Conservation (phyloP, 345 rosid species). For the Excoecaria agallocha region DNA sequence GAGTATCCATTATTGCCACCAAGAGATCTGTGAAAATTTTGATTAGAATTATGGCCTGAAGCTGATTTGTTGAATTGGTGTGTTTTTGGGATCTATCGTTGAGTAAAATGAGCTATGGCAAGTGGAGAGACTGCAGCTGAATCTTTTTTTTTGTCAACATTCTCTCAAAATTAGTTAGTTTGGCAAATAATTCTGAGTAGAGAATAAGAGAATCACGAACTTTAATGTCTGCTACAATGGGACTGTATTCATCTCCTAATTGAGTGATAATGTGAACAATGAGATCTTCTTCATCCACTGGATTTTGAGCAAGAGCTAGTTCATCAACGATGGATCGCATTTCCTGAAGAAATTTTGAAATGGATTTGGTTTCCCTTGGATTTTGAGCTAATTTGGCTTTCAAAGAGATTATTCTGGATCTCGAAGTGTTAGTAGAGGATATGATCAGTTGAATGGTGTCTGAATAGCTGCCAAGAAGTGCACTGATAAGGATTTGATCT, state of each 20-base stretch:
- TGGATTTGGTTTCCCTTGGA: background rate
- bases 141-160: background rate
- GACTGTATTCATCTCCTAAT: background rate
- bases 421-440: background rate
- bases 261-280: too few species aligned
- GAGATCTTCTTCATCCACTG: background rate
- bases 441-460: too few species aligned
- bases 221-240: background rate
- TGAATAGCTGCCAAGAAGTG: background rate
- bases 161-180: background rate
- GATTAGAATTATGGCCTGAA: background rate
- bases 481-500: background rate
- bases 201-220: background rate
- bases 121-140: background rate
- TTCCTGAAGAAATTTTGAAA: background rate
- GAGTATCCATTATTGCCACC: background rate
- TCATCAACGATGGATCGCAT: background rate
- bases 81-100: background rate
- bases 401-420: background rate
- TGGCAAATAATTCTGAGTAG: background rate
- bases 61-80: background rate
- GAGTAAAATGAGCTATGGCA: background rate
- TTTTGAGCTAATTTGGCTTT: background rate
- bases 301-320: background rate
- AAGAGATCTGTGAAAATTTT: background rate